Percentiles rank a stretch among this genome's conserved stretches.
These are phyloP conservation scores for Exobasidium rhododendri DNA, from an alignment of 1,284 basidiomycete genomes.

Conservation along the genomic window DNA sequence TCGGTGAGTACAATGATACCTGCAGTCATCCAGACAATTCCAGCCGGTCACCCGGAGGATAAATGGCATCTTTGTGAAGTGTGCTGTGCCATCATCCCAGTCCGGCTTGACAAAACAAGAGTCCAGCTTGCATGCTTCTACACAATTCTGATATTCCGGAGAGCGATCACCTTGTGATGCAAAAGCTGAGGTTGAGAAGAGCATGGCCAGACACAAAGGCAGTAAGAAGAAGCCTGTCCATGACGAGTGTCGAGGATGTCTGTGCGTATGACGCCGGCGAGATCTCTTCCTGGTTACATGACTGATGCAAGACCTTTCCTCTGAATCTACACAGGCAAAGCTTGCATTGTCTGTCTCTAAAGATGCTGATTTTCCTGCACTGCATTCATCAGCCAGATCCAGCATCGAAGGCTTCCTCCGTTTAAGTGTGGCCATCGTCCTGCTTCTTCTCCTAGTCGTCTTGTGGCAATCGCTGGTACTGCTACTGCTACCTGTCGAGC, in stretches of 20 bases:
- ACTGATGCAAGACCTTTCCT: too few species aligned
- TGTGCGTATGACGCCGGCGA: too few species aligned
- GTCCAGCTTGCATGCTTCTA: constrained; percentile 41
- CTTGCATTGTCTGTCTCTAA: too few species aligned
- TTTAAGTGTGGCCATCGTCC: too few species aligned
- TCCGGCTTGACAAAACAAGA: constrained; percentile 32
- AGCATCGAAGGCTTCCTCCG: too few species aligned
- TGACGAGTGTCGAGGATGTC: neutral
- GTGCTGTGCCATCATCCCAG: constrained; percentile 44
- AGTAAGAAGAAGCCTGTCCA: neutral
- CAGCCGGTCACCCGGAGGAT: constrained; percentile 59
- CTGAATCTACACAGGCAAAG: too few species aligned
- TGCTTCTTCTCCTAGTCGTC: too few species aligned
- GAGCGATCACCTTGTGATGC: constrained; percentile 52
- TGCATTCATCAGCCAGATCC: too few species aligned
- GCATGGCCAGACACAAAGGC: neutral
- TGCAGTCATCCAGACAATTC: constrained; percentile 84
- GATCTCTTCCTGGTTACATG: too few species aligned
- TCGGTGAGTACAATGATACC: constrained; percentile 80
- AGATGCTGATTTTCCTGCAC: too few species aligned
- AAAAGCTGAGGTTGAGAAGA: neutral
- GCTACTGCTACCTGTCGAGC: neutral
- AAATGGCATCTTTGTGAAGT: constrained; percentile 59
- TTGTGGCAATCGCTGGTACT: too few species aligned
- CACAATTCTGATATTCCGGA: constrained; percentile 41